These are phyloP conservation scores for Paramarasmius palmivorus DNA, from an alignment of 1,284 basidiomycete species.

Conservation along the genomic window DNA sequence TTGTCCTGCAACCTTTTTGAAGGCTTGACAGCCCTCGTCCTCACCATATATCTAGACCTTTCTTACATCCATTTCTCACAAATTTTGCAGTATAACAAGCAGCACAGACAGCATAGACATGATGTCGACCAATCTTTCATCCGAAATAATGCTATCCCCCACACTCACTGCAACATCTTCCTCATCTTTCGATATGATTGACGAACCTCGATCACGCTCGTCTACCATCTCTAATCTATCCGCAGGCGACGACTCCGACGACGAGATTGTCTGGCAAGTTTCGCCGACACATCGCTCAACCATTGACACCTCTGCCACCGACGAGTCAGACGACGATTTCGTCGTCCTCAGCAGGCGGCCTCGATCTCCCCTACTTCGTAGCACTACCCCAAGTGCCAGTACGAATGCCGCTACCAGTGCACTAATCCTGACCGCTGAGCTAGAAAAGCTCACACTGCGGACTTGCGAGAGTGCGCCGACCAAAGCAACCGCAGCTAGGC, in stretches of 20 bases:
- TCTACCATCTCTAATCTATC: conserved; percentile 18
- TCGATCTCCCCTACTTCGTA: conserved; percentile 21
- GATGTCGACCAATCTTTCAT: conserved; percentile 8
- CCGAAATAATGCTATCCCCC: conserved; percentile 5
- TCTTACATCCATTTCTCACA: no score
- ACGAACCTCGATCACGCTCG: conserved; percentile 19
- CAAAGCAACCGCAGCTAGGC: background rate
- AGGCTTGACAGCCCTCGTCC: conserved; percentile 14
- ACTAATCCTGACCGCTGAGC: background rate
- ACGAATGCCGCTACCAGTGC: background rate
- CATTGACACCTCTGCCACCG: conserved; percentile 23
- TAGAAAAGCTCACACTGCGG: background rate
- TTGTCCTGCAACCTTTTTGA: conserved; percentile 7
- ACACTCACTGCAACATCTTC: conserved; percentile 10
- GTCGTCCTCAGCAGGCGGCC: conserved; percentile 37
- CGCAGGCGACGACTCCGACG: conserved; percentile 39
- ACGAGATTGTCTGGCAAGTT: conserved; percentile 58
- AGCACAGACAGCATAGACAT: background rate
- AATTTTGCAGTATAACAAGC: conserved; percentile 1
- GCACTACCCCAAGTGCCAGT: background rate
- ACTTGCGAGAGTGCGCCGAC: background rate
- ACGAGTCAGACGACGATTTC: conserved; percentile 39
- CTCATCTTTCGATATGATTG: conserved; percentile 8
- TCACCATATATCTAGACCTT: background rate
- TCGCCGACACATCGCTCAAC: conserved; percentile 21